Base-by-base conservation (phyloP, 2,329 filamentous ascomycete species). In the Talaromyces sp. region DNA sequence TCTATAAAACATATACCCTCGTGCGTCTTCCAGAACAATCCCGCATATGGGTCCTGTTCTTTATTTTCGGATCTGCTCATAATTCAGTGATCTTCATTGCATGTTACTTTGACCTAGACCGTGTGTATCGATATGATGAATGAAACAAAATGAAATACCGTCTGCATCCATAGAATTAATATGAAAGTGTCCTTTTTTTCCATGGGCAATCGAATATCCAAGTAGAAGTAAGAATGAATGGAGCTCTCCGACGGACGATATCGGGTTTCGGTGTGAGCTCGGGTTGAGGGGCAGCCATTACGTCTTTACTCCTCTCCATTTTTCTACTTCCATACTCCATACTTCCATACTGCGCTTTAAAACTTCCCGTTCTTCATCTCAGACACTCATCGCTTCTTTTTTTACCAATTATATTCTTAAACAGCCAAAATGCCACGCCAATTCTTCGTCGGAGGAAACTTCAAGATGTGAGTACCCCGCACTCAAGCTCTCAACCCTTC, bases 361-460 rank as follows among this genome's bases (percentile, higher is more conserved):
- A 58, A 37, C 13, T 37, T 37, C 11, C 35, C 10, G 11, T n/a
- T 8, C 61, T 35, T 27, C 22, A 22, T 43, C 13, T 15, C 27
- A 35, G 17, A 56, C 50, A 45, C 43, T 31, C 27, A 31, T 31
- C 4, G 6, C 5, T 31, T 6, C 45, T 66, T 63, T n/a, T 11
- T 58, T 31, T 17, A 15, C 13, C 19, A 15, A 58, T 3, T 45
- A 45, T n/a, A 22, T 15, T 17, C 19, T 17, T 39, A 45, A 41
- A 27, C 56, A 33, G 78, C 82, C 86, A 92, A 77, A 75, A 97
- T 96, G 93, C 86, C 89, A 87, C 93, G 93, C 85, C 90, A 93
- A 85, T 97, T 96, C 86, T 96, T 97, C 81, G 91, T 97, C 81
- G 93, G 93, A 81, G 93, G 93, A 79, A 99, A 99, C 90, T 98